Percentiles rank a stretch among this genome's conserved stretches.
Evolutionary conservation across 2,329 filamentous ascomycete genomes (phyloP).

Genomic region (Cytospora leucostoma): DNA sequence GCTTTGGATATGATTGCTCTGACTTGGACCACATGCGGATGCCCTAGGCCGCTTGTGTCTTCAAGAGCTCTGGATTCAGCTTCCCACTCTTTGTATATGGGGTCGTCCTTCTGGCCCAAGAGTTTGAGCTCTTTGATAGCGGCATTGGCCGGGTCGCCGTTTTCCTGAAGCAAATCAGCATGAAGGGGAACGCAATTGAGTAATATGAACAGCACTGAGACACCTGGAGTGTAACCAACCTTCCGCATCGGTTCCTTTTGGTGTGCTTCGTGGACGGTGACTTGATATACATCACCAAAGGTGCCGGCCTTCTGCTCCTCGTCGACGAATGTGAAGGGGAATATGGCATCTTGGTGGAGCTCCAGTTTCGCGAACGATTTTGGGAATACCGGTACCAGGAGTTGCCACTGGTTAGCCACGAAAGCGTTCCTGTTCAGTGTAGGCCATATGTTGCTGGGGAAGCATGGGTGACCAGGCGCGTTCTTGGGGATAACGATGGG

Average conservation of each 20-base stretch:
- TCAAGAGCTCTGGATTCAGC: not conserved
- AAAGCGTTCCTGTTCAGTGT: not conserved
- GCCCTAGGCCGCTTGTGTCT: not conserved
- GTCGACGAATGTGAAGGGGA: not conserved
- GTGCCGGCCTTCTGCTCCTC: not conserved
- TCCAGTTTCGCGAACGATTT: accelerated
- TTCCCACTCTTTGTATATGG: not conserved
- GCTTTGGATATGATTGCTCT: constrained; percentile 5
- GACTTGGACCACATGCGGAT: constrained; percentile 5
- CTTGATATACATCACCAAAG: constrained; percentile 5
- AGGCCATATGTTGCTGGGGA: too few relatives aligned
- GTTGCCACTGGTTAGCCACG: not conserved
- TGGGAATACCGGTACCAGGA: not conserved
- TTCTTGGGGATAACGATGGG: not conserved
- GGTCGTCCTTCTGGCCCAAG: not conserved
- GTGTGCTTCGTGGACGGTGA: constrained; percentile 5
- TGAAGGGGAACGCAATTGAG: not conserved
- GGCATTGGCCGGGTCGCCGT: not conserved
- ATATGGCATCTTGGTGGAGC: not conserved
- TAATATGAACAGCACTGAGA: not conserved
- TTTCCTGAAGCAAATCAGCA: not conserved
- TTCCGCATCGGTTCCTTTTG: not conserved
- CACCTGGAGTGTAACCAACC: not conserved
- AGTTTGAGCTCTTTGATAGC: constrained; percentile 2
- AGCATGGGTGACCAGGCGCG: not conserved